These are phyloP conservation scores for Paraglomus brasilianum DNA, from an alignment of 192 early-diverging fungal genomes.

Conservation along the genomic window DNA sequence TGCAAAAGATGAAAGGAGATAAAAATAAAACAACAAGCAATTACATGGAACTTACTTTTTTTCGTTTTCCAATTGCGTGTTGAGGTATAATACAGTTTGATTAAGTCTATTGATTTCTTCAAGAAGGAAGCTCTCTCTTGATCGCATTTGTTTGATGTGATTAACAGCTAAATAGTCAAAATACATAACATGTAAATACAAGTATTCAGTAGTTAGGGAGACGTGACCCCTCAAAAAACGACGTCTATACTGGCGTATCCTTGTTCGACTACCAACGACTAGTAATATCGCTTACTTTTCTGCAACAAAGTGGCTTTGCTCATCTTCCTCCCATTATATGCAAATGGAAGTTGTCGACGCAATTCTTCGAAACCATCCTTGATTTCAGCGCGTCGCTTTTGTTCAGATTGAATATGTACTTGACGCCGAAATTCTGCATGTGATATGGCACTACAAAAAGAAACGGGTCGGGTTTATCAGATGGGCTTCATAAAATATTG, in stretches of 20 bases:
- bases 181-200: constrained; percentile 4
- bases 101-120: constrained; percentile 20
- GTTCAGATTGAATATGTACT: constrained; percentile 51
- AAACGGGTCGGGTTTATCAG: not conserved
- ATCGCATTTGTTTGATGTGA: constrained; percentile 45
- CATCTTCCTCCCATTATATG: constrained; percentile 43
- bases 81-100: constrained; percentile 16
- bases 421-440: constrained; percentile 45
- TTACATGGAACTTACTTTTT: not conserved
- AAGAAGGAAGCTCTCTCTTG: constrained; percentile 2
- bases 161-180: constrained; percentile 39
- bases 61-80: constrained; percentile 17
- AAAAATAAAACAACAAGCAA: not conserved
- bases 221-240: too few species aligned
- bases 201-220: too few species aligned
- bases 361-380: constrained; percentile 52
- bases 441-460: constrained; percentile 24
- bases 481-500: not conserved
- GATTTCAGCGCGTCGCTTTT: constrained; percentile 49
- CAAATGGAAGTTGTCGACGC: constrained; percentile 42
- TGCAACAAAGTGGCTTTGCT: constrained; percentile 45
- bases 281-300: too few species aligned
- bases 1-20: too few species aligned
- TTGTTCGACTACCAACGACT: too few species aligned
- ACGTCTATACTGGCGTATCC: too few species aligned